These are phyloP conservation scores for Ustilago nuda DNA, from an alignment of 1,284 basidiomycete genomes.

Conservation along the genomic window DNA sequence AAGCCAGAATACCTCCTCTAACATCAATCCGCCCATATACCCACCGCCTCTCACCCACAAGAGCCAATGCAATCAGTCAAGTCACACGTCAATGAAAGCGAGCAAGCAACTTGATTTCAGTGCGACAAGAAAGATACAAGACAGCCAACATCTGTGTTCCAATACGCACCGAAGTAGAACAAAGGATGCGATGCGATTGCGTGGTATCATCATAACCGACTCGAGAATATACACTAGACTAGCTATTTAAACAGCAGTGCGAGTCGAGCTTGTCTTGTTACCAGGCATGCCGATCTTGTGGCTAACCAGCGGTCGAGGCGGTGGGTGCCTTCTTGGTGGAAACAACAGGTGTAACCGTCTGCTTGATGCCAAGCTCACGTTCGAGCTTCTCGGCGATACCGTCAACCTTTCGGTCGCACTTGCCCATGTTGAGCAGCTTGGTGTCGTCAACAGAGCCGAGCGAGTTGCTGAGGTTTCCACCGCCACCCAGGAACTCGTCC, in stretches of 20 bases:
- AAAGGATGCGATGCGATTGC: constrained; percentile 4
- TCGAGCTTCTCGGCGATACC: constrained; percentile 60
- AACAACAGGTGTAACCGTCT: constrained; percentile 8
- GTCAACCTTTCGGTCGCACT: constrained; percentile 60
- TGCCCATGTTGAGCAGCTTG: constrained; percentile 61
- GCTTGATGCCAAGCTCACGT: constrained; percentile 45
- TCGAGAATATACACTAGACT: not conserved
- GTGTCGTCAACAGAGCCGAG: constrained; percentile 50
- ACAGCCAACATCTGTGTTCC: constrained; percentile 14
- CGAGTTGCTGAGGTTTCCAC: constrained; percentile 58
- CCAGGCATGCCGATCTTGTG: not conserved
- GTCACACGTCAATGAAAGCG: not conserved
- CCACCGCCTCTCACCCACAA: not conserved
- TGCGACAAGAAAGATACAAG: not conserved
- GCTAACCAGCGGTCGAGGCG: not conserved
- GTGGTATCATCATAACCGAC: constrained; percentile 21
- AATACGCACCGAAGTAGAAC: not conserved
- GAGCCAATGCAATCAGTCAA: not conserved
- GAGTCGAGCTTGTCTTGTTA: constrained; percentile 9
- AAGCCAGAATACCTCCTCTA: not conserved
- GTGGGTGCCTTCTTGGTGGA: constrained; percentile 9
- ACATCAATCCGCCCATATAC: constrained; percentile 7
- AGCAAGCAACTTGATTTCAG: not conserved
- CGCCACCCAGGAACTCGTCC: constrained; percentile 63
- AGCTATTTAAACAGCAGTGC: constrained; percentile 27